These are phyloP conservation scores for Cucurbita maxima DNA, from an alignment of 306 rosid genomes.

Conservation along the genomic window DNA sequence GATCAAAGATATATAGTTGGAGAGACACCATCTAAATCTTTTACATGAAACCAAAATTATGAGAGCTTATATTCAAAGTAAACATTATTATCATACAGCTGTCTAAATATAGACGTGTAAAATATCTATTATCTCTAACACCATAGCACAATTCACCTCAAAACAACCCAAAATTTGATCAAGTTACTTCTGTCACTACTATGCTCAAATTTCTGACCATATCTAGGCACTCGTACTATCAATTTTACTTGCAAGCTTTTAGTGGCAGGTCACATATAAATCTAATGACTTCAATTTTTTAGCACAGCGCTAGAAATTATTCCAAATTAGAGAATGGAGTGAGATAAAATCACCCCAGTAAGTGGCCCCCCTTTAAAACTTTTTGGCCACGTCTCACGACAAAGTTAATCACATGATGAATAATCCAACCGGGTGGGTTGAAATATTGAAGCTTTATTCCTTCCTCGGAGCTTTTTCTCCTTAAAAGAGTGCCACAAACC, in stretches of 20 bases:
- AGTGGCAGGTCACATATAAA: neutral
- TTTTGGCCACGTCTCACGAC: conserved; percentile 28
- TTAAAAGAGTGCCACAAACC: conserved; percentile 4
- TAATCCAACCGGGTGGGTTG: conserved; percentile 18
- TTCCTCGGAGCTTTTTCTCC: conserved; percentile 6
- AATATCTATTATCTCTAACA: no score
- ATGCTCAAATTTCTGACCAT: neutral
- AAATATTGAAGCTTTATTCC: conserved; percentile 4
- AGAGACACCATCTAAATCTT: no score
- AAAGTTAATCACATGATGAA: conserved; percentile 20
- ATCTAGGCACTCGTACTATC: neutral
- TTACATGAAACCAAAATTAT: no score
- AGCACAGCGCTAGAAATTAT: neutral
- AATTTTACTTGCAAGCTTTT: neutral
- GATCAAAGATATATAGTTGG: no score
- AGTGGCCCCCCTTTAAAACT: neutral
- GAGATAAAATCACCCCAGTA: neutral
- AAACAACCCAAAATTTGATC: neutral
- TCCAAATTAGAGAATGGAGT: neutral
- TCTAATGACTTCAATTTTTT: neutral
- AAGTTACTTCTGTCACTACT: neutral
- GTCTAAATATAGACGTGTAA: no score
- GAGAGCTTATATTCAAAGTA: no score
- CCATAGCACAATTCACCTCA: neutral
- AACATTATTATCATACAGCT: no score